Base-by-base conservation (phyloP, 1,284 basidiomycete genomes). In the Sutorius eximius region DNA sequence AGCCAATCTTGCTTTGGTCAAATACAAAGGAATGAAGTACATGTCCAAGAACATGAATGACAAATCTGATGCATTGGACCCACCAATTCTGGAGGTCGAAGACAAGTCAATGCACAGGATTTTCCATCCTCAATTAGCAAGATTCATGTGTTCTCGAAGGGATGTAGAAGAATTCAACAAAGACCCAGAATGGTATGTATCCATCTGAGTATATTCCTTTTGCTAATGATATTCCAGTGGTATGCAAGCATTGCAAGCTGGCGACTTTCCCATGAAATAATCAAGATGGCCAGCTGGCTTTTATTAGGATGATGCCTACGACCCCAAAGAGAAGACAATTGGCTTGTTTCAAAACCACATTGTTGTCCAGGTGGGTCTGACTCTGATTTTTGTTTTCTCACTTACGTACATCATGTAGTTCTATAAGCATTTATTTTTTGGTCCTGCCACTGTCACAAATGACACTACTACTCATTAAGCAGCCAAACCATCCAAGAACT, bases 121-220 rank as follows among this genome's bases (percentile, higher is more conserved):
- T 29, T 53, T 46, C n/a, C 58, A 60, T 15, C 51, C 49, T 0
- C 34, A 57, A 2, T 32, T 60, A 2, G 43, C 40, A 33, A 0
- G 36, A 0, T 12, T 46, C 1, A 8, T 60, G 1, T 60, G 54
- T 10, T 54, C 46, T 3, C 22, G 0, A 36, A 6, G 48, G 18
- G 47, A 60, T 13, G 32, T 61, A 3, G 33, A 45, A 1, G 29
- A 36, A 13, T 61, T 27, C 16, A 44, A 60, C 11, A 47, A 61
- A 8, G 50, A 54, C 3, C 43, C 27, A 2, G 40, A 49, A 11
- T 27, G 6, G 46, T 57, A 34, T 12, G 20, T 50, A 24, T 24
- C 12, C 12, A 33, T 1, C 1, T 16, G 3, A 16, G 7, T 10
- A 5, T 27, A n/a, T 10, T 42, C 8, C 27, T n/a, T 2, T 42